These are phyloP conservation scores for Sporothrix luriei DNA, from an alignment of 2,329 filamentous ascomycete species.

Conservation along the genomic window DNA sequence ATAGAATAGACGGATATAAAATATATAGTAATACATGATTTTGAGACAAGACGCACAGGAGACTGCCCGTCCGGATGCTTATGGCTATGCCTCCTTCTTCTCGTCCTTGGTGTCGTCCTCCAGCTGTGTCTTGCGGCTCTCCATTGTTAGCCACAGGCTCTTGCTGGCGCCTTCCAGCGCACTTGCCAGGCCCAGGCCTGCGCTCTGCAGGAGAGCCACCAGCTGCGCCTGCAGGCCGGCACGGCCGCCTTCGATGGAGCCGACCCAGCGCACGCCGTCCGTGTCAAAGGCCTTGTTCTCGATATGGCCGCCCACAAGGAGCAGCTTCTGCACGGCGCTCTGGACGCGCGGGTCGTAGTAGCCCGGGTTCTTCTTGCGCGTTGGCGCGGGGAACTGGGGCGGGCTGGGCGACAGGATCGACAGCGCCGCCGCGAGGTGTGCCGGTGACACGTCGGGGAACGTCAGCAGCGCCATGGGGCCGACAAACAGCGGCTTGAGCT, in stretches of 20 bases:
- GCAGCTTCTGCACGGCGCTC: constrained; percentile 79
- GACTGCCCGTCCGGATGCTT: background rate
- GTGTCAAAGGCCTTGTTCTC: constrained; percentile 83
- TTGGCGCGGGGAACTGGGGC: constrained; percentile 75
- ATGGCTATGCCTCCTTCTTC: background rate
- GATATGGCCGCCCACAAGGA: constrained; percentile 82
- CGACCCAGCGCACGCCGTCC: constrained; percentile 65
- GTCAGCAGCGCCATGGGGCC: constrained; percentile 80
- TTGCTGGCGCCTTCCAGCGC: constrained; percentile 78
- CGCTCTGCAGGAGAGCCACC: constrained; percentile 75
- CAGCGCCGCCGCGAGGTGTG: constrained; percentile 79
- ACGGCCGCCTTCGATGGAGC: constrained; percentile 78
- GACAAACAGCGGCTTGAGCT: constrained; percentile 74
- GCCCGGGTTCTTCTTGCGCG: constrained; percentile 71
- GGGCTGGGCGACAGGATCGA: constrained; percentile 73
- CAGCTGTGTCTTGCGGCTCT: constrained; percentile 76
- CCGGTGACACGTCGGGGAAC: constrained; percentile 80
- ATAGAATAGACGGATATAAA: background rate
- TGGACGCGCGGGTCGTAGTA: constrained; percentile 82
- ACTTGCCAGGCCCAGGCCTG: constrained; percentile 74
- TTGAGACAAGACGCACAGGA: background rate
- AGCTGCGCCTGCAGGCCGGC: constrained; percentile 80
- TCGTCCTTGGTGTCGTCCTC: constrained; percentile 64
- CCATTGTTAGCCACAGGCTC: constrained; percentile 84
- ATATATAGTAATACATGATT: constrained; percentile 28